These are phyloP conservation scores for Aspergillus tubingensis DNA, from an alignment of 2,329 filamentous ascomycete genomes.

Conservation along the genomic window DNA sequence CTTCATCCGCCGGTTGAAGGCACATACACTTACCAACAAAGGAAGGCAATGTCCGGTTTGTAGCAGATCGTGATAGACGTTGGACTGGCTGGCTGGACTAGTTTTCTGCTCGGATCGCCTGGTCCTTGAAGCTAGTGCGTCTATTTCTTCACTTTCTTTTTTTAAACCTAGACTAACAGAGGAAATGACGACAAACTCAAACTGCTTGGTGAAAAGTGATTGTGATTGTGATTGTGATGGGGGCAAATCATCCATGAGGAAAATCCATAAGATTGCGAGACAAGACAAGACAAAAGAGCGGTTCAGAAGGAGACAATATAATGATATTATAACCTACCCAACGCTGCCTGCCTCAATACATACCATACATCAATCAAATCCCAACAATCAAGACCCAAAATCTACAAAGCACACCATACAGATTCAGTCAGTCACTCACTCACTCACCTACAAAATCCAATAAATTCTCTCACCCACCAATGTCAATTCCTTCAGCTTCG, in stretches of 20 bases:
- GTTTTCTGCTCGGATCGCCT: background rate
- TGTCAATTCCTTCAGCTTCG: background rate
- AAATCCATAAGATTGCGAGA: too few relatives aligned
- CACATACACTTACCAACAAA: constrained; percentile 1
- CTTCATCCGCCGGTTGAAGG: background rate
- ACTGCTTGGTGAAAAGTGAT: background rate
- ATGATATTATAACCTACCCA: too few relatives aligned
- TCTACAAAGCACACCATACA: too few relatives aligned
- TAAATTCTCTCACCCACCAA: too few relatives aligned
- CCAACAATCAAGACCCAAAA: too few relatives aligned
- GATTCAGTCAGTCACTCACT: too few relatives aligned
- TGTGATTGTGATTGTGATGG: background rate
- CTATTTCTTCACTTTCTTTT: background rate
- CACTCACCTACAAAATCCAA: too few relatives aligned
- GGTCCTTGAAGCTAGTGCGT: background rate
- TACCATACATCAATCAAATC: too few relatives aligned
- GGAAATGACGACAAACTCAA: background rate
- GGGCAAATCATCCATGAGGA: too few relatives aligned
- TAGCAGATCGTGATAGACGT: constrained; percentile 4
- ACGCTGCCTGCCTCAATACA: too few relatives aligned
- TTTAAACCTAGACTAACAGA: background rate
- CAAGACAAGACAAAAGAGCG: too few relatives aligned
- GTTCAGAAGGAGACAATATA: too few relatives aligned
- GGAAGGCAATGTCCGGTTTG: constrained; percentile 5
- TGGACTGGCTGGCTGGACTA: background rate